Percentiles rank a stretch among this genome's conserved stretches.
phyloP scores from a whole-genome alignment of 176 grass and related monocot species.

The Cenchrus fungigraminus region DNA sequence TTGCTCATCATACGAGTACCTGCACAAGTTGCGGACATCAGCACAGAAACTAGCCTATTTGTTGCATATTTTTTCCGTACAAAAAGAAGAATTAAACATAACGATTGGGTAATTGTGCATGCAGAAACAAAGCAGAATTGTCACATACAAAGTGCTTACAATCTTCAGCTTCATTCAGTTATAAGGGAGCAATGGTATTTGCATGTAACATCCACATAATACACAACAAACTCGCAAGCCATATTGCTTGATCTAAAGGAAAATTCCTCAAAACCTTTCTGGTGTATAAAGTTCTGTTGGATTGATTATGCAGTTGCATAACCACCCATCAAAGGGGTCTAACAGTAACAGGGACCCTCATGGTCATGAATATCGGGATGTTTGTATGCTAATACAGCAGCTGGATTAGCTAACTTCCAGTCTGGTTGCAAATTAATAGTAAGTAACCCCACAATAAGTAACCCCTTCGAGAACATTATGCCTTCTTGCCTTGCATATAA shows the following conservation, averaged over 20 bases:
- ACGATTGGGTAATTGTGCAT: background rate
- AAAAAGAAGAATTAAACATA: background rate
- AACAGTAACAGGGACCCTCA: background rate
- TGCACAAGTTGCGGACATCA: conserved; percentile 38
- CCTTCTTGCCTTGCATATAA: background rate
- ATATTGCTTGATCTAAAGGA: background rate
- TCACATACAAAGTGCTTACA: background rate
- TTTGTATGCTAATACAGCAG: background rate
- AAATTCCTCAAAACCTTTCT: background rate
- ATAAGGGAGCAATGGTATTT: background rate
- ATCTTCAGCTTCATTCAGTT: background rate
- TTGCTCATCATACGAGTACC: conserved; percentile 87
- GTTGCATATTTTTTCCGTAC: background rate
- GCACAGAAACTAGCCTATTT: background rate
- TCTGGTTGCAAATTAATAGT: background rate
- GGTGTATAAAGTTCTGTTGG: background rate
- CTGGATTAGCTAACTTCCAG: too few relatives aligned
- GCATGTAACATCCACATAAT: background rate
- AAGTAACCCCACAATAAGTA: background rate
- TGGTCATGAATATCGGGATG: background rate
- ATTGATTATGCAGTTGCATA: background rate
- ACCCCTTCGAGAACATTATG: background rate
- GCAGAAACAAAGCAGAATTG: background rate
- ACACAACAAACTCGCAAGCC: background rate
- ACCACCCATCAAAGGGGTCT: conserved; percentile 1